phyloP scores from a whole-genome alignment of 1,284 basidiomycete genomes.

The Malassezia furfur region DNA sequence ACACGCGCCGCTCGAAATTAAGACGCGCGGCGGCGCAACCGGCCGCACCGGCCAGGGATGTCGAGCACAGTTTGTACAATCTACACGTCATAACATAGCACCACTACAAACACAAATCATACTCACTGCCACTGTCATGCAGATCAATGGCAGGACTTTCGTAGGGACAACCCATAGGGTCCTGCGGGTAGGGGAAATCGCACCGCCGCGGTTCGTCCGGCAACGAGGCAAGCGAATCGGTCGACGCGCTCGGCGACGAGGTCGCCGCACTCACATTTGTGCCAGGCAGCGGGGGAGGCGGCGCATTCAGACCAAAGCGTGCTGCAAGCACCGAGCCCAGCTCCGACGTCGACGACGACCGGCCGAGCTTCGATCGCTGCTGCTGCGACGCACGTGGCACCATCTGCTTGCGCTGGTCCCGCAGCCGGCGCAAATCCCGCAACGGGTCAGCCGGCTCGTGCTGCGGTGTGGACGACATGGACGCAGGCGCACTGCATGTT shows the following conservation, averaged over 20 bases:
- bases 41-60: too few species aligned
- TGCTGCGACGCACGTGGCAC: neutral
- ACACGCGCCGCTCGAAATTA: neutral
- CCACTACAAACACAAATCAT: constrained; percentile 21
- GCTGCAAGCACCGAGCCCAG: constrained; percentile 15
- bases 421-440: neutral
- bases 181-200: neutral
- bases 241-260: neutral
- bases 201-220: neutral
- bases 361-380: neutral
- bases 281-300: constrained; percentile 28
- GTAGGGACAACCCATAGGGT: constrained; percentile 3
- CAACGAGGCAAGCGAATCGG: neutral
- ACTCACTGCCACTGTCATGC: constrained; percentile 45
- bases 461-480: too few species aligned
- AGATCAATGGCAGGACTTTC: constrained; percentile 38
- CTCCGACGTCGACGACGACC: neutral
- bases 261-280: neutral
- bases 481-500: too few species aligned
- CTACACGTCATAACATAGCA: too few species aligned
- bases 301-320: constrained; percentile 25
- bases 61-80: too few species aligned
- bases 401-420: neutral
- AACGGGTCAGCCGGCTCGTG: too few species aligned
- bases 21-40: too few species aligned